Evolutionary conservation across 805 yeast genomes (phyloP).

Genomic region (Candida ulmi): DNA sequence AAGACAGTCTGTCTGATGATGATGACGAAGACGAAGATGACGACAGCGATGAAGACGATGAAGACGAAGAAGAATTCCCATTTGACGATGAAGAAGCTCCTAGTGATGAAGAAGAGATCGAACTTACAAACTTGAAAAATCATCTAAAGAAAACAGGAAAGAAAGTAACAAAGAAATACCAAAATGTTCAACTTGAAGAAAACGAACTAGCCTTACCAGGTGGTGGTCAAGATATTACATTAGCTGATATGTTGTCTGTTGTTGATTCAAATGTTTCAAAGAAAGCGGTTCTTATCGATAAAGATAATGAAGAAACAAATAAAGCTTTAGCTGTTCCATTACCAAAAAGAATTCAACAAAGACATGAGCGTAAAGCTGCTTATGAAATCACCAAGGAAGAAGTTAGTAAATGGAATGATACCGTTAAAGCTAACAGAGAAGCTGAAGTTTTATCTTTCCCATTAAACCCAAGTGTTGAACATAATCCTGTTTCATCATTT

Average conservation of each 20-base stretch:
- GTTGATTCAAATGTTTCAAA: constrained; percentile 44
- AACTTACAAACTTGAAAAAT: constrained; percentile 45
- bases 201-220: constrained; percentile 68
- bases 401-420: constrained; percentile 83
- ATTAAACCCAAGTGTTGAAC: constrained; percentile 39
- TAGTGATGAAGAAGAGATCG: constrained; percentile 46
- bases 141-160: constrained; percentile 30
- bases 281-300: constrained; percentile 43
- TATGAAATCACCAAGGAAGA: constrained; percentile 85
- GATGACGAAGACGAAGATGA: constrained; percentile 35
- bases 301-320: constrained; percentile 28
- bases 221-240: constrained; percentile 49
- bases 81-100: constrained; percentile 32
- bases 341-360: constrained; percentile 79
- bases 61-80: constrained; percentile 34
- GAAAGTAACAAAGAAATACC: constrained; percentile 42
- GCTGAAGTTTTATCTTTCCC: constrained; percentile 87
- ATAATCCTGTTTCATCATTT: constrained; percentile 51
- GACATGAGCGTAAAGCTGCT: constrained; percentile 85
- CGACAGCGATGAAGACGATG: constrained; percentile 29
- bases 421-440: constrained; percentile 68
- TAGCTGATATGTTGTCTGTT: constrained; percentile 72
- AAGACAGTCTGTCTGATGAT: constrained; percentile 23
- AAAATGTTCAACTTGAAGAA: constrained; percentile 52
- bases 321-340: constrained; percentile 71